Conservation (phyloP, 495 filamentous ascomycete species). For the Tuber aestivum region DNA sequence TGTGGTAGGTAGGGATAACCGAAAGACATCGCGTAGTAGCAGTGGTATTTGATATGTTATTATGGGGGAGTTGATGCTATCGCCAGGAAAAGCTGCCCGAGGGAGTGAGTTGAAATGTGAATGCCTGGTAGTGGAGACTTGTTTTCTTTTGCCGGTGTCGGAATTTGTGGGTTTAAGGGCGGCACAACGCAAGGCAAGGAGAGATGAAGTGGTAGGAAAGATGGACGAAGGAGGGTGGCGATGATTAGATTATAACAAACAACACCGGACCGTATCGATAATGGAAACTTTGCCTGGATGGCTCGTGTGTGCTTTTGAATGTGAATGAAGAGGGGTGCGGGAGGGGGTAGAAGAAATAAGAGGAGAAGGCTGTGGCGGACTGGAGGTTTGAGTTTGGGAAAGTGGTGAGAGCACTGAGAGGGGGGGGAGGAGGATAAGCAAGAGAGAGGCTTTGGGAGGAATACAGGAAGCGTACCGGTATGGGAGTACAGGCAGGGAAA, state of each 20-base stretch:
- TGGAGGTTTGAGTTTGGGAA: not conserved
- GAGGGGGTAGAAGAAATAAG: conserved; percentile 38
- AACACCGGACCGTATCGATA: conserved; percentile 36
- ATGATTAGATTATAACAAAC: conserved; percentile 39
- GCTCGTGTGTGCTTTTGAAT: conserved; percentile 26
- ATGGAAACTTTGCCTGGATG: conserved; percentile 24
- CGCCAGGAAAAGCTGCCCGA: conserved; percentile 22
- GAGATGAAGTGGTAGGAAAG: conserved; percentile 35
- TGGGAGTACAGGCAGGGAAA: conserved; percentile 43
- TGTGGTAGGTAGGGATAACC: conserved; percentile 66
- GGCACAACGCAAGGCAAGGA: conserved; percentile 35
- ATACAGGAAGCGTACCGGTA: conserved; percentile 45
- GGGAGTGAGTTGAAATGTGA: conserved; percentile 32
- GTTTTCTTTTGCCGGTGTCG: conserved; percentile 8
- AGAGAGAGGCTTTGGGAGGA: conserved; percentile 37
- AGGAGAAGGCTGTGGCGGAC: conserved; percentile 28
- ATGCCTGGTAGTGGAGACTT: conserved; percentile 19
- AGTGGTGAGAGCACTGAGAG: conserved; percentile 11
- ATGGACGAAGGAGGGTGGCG: conserved; percentile 30
- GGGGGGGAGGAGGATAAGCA: conserved; percentile 38
- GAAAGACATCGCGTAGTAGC: conserved; percentile 60
- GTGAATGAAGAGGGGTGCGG: conserved; percentile 38
- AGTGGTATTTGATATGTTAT: conserved; percentile 28
- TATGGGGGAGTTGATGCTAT: conserved; percentile 39
- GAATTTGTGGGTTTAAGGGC: conserved; percentile 17